Evolutionary conservation across 148 eudicot species (phyloP), one percentile per base, ranked within the genome.

Genomic region (Pouteria glomerata): DNA sequence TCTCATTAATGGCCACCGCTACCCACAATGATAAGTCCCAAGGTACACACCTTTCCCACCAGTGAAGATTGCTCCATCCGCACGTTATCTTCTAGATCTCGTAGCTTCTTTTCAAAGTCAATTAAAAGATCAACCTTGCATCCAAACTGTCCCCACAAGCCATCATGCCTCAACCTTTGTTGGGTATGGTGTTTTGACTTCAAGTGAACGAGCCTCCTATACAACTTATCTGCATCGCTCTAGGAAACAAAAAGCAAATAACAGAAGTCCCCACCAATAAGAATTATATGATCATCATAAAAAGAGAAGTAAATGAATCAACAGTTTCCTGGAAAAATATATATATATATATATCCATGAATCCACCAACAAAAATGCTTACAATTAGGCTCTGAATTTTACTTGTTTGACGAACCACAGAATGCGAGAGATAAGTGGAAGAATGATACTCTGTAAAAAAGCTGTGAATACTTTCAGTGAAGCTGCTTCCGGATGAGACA

Each of bases 381-480:
- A 94, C 98, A 78, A 83, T 76, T 8, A 91, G 84, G 56, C 45
- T 71, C 61, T 78, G 85, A 69, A 94, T 84, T 73, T 82, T 91
- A 84, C 81, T 82, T 47, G 93, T 82, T 44, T 85, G 91, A 47
- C 84, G 87, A 76, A 94, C 87, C 52, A 94, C 79, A 8, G 69
- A 71, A 74, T 94, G 90, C 23, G 97, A 87, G 57, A 89, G 88
- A 81, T 94, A 94, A 5, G 93, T 76, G 35, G 88, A 79, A 70
- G 96, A 84, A 85, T 94, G 90, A 78, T 73, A 83, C 77, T 89
- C 87, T 34, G 63, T 82, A 73, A 94, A 91, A 76, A 94, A 94
- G 33, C 68, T 68, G 31, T 86, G 91, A 45, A 94, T 89, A 75
- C 79, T 89, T 72, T 89, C 97, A 75, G 85, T 80, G 74, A 83